A percentile compares a stretch with the other conserved stretches of the same genome.
Evolutionary conservation across 176 grass and related monocot species (phyloP).

Genomic region (Paspalum vaginatum): DNA sequence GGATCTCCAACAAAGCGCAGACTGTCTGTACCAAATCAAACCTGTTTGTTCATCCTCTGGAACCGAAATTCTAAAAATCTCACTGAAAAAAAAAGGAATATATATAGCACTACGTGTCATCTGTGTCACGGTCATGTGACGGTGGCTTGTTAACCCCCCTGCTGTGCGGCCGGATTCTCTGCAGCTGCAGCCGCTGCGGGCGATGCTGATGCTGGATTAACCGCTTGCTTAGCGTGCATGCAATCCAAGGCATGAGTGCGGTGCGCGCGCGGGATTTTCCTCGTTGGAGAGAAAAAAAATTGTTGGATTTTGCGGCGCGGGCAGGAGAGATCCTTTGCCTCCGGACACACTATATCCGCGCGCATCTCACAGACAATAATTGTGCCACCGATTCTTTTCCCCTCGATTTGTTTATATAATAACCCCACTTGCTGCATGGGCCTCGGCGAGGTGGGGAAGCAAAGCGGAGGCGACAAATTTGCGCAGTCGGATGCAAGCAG

Average conservation of each 20-base stretch:
- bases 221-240: constrained; percentile 36
- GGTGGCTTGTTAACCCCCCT: constrained; percentile 40
- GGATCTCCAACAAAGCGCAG: constrained; percentile 40
- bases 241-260: constrained; percentile 18
- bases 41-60: background rate
- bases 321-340: constrained; percentile 39
- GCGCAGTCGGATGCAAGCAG: too few species aligned
- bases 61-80: background rate
- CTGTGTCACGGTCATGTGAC: constrained; percentile 28
- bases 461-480: constrained; percentile 14
- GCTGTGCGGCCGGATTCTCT: constrained; percentile 37
- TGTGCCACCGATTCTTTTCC: constrained; percentile 22
- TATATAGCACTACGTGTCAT: background rate
- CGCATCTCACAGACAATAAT: constrained; percentile 39
- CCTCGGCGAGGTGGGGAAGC: constrained; percentile 33
- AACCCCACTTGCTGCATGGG: constrained; percentile 32
- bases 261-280: background rate
- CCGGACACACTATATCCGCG: background rate
- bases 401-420: background rate
- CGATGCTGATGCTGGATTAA: too few species aligned
- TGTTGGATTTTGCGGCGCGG: background rate
- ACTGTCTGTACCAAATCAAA: background rate
- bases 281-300: background rate
- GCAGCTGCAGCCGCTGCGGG: background rate
- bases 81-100: background rate